A percentile compares a stretch with the other conserved stretches of the same genome.
Evolutionary conservation across 768 basidiomycete species (phyloP).

Genomic region (Mycena indigotica): DNA sequence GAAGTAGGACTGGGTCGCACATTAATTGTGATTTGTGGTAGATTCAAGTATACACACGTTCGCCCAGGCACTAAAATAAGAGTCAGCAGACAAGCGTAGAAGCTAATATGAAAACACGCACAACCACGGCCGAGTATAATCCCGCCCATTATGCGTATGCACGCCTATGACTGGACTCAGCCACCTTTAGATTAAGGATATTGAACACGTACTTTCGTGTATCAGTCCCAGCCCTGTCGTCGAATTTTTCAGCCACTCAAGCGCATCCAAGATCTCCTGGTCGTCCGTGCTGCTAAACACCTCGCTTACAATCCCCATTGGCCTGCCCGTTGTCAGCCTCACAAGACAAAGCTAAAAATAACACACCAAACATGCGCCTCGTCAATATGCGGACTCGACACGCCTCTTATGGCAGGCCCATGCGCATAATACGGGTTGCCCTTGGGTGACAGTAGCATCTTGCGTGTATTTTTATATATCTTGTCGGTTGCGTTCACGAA

Average conservation of each 20-base stretch:
- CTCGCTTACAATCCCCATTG: slow-evolving; percentile 19
- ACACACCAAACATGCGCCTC: slow-evolving; percentile 22
- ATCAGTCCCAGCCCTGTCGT: slow-evolving; percentile 20
- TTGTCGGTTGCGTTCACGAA: slow-evolving; percentile 16
- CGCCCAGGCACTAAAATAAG: slow-evolving; percentile 12
- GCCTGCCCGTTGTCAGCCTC: too few relatives aligned
- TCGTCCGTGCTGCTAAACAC: slow-evolving; percentile 16
- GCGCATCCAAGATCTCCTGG: slow-evolving; percentile 17
- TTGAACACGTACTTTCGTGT: slow-evolving; percentile 14
- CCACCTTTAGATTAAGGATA: neutral
- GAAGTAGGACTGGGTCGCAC: slow-evolving; percentile 15
- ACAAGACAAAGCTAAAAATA: too few relatives aligned
- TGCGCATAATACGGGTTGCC: slow-evolving; percentile 17
- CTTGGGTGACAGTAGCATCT: slow-evolving; percentile 14
- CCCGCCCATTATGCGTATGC: slow-evolving; percentile 11
- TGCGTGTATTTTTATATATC: slow-evolving; percentile 18
- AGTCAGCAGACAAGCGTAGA: neutral
- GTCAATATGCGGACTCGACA: slow-evolving; percentile 19
- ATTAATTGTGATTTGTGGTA: neutral
- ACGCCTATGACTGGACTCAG: neutral
- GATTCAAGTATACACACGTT: slow-evolving; percentile 3
- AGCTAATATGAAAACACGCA: neutral
- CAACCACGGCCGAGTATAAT: slow-evolving; percentile 22
- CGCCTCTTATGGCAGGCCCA: slow-evolving; percentile 18
- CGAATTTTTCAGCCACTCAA: slow-evolving; percentile 19